Evolutionary conservation across 257 asterid species (phyloP).

Genomic region (Solanum pimpinellifolium): DNA sequence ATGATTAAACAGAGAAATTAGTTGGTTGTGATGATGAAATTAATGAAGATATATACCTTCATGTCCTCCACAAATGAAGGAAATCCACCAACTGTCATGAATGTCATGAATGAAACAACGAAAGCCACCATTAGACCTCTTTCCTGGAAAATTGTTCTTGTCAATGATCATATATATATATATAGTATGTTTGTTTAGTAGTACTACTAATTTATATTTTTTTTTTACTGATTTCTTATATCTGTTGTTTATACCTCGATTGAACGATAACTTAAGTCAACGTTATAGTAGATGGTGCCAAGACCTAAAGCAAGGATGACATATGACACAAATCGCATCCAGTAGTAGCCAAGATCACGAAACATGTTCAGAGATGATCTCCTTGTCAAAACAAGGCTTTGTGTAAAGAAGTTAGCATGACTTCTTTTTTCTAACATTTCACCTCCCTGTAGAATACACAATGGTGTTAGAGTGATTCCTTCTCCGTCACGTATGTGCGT

Average conservation of each 20-base stretch:
- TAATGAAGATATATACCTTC: conserved; percentile 15
- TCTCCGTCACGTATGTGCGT: not conserved
- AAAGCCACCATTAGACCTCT: conserved; percentile 30
- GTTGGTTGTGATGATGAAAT: not conserved
- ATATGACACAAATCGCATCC: conserved; percentile 12
- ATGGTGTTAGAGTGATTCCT: not conserved
- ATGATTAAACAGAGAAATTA: not conserved
- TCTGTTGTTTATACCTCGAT: not conserved
- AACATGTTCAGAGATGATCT: conserved; percentile 22
- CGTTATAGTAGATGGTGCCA: conserved; percentile 7
- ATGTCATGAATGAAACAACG: conserved; percentile 46
- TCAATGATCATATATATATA: not conserved
- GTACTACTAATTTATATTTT: not conserved
- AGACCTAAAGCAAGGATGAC: conserved; percentile 1
- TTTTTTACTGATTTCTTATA: not conserved
- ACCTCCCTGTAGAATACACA: conserved; percentile 3
- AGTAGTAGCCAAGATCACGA: conserved; percentile 19
- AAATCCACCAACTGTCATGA: conserved; percentile 51
- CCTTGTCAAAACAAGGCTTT: conserved; percentile 14
- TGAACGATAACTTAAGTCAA: conserved; percentile 4
- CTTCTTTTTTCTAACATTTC: conserved; percentile 6
- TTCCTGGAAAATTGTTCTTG: conserved; percentile 12
- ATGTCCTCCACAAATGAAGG: conserved; percentile 53
- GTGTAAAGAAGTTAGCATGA: not conserved
- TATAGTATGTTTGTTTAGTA: not conserved